Base-by-base conservation (phyloP, 2,329 filamentous ascomycete genomes). In the Fusarium subtropicale region DNA sequence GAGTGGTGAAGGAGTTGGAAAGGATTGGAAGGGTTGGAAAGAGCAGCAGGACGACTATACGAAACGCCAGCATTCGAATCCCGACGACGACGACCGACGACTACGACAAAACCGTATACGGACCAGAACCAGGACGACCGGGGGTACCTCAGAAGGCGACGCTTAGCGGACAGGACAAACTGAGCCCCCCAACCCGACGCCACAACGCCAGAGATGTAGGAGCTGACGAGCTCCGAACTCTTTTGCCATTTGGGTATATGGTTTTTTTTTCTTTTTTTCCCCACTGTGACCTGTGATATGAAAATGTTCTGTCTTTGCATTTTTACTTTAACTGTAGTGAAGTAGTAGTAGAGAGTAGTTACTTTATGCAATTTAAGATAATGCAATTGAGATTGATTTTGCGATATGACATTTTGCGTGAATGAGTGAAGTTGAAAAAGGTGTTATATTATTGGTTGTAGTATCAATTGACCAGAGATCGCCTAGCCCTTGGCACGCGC, bases 201-300 rank as follows among this genome's bases (percentile, higher is more conserved):
- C 36, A 67, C 66, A 65, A 38, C 48, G n/a, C 36, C 36, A 39
- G 75, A 71, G 75, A 76, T 61, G 74, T 76, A 76, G 73, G 71
- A 64, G 65, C 42, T 62, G 54, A 42, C 55, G 65, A 64, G 65
- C 64, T 62, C 72, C 58, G 75, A 76, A 76, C 74, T 71, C 75
- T 76, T 76, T 76, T 76, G 71, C 28, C 38, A 58, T 22, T 39
- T 58, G 39, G 3, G 11, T 3, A 20, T 22, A 30, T 24, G 18
- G 42, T 52, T 28, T 68, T 57, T 41, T 65, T 4, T 24, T 18
- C 61, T 55, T 36, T 61, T 3, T 22, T 22, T 3, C 20, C 20
- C 20, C 30, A 7, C 45, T 16, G 10, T 36, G 3, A 24, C 24
- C 7, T 45, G 11, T 9, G 18, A 20, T 45, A 7, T 45, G 18